Percentiles rank a stretch among this genome's conserved stretches.
Conservation (phyloP, 164 flowering plant genomes). For the Macadamia tetraphylla region DNA sequence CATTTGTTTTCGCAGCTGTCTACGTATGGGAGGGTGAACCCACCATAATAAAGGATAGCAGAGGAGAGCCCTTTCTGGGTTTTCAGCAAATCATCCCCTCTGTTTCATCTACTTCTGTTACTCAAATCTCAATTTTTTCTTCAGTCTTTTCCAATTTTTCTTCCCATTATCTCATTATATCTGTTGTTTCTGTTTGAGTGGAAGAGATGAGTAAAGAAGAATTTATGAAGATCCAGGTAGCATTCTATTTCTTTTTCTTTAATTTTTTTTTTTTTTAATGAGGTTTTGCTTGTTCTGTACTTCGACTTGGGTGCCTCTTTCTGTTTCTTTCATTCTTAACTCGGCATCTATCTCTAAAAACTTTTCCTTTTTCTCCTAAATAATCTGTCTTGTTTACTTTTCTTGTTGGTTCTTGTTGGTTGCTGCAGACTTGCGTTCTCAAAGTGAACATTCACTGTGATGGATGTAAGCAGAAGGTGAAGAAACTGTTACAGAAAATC, state of each 20-base stretch:
- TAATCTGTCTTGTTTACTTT: constrained; percentile 6
- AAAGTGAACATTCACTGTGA: constrained; percentile 90
- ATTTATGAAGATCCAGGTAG: constrained; percentile 80
- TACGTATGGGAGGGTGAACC: constrained; percentile 7
- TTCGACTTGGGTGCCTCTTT: constrained; percentile 6
- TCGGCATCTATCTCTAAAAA: too few species aligned
- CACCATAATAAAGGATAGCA: constrained; percentile 13
- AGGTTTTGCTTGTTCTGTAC: constrained; percentile 15
- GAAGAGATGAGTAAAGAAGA: constrained; percentile 75
- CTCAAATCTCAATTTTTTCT: constrained; percentile 23
- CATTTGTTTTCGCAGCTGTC: constrained; percentile 19
- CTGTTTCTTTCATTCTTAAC: background rate
- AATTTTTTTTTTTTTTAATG: background rate
- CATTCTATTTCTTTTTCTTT: background rate
- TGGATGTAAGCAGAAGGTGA: constrained; percentile 83
- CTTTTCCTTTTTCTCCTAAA: background rate
- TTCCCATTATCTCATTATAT: constrained; percentile 8
- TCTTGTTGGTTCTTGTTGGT: constrained; percentile 15
- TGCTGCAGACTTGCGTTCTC: constrained; percentile 71
- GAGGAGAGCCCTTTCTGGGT: constrained; percentile 14
- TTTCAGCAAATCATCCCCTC: constrained; percentile 12
- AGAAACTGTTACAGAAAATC: constrained; percentile 77
- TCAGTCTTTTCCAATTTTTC: background rate
- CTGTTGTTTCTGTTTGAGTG: constrained; percentile 14
- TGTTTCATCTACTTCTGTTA: constrained; percentile 10